These are phyloP conservation scores for Symmetrospora coprosmae DNA, from an alignment of 768 basidiomycete genomes.

Conservation along the genomic window DNA sequence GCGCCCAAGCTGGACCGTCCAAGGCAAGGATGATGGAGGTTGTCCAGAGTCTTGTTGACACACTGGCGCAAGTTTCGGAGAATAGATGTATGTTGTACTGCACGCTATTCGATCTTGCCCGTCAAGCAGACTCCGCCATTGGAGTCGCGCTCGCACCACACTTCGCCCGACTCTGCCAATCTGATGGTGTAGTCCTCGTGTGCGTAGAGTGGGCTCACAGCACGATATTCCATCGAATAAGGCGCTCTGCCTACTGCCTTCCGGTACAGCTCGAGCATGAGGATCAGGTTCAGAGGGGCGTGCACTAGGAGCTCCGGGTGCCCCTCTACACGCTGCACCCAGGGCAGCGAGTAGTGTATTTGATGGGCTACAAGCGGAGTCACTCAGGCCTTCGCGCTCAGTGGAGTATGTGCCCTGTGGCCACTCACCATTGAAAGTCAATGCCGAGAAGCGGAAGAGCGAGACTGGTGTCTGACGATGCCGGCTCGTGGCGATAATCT, in stretches of 20 bases:
- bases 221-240: not conserved
- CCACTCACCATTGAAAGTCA: not conserved
- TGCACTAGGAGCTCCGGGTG: not conserved
- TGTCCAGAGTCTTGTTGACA: not conserved
- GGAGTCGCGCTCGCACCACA: not conserved
- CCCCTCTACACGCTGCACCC: not conserved
- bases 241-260: not conserved
- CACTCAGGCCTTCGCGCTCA: not conserved
- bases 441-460: not conserved
- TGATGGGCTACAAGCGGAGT: not conserved
- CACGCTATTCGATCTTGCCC: not conserved
- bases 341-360: not conserved
- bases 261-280: not conserved
- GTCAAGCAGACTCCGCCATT: not conserved
- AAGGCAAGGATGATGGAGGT: too few species aligned
- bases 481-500: not conserved
- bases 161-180: not conserved
- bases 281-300: not conserved
- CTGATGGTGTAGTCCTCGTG: not conserved
- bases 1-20: too few species aligned
- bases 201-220: not conserved
- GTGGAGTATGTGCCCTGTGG: not conserved
- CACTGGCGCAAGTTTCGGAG: too few species aligned
- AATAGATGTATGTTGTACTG: too few species aligned
- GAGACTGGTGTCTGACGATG: not conserved